Conservation (phyloP, 306 rosid genomes). For the Acacia confusa region DNA sequence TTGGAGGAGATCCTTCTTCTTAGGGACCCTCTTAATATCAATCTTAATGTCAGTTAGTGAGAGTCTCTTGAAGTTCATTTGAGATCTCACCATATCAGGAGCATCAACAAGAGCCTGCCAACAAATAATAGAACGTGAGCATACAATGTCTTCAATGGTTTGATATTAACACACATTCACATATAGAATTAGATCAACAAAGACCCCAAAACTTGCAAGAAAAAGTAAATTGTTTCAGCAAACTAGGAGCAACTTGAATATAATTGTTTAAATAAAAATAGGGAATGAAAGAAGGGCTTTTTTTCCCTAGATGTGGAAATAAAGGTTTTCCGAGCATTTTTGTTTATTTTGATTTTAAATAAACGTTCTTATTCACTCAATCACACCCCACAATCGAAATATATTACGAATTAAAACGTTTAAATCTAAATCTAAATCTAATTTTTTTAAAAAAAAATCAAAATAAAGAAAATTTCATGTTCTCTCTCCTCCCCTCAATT, state of each 20-base stretch:
- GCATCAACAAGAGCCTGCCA: constrained; percentile 83
- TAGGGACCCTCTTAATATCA: constrained; percentile 84
- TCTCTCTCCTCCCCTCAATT: too few relatives aligned
- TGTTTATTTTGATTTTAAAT: too few relatives aligned
- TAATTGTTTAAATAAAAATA: too few relatives aligned
- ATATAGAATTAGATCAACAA: not conserved
- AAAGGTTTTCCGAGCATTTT: too few relatives aligned
- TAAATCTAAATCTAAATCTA: too few relatives aligned
- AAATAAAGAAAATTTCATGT: too few relatives aligned
- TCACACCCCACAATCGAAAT: too few relatives aligned
- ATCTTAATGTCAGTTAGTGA: constrained; percentile 79
- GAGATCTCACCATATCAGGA: constrained; percentile 78
- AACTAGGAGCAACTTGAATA: not conserved
- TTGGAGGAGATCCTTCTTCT: constrained; percentile 79
- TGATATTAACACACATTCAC: not conserved
- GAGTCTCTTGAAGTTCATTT: constrained; percentile 79
- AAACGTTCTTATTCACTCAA: too few relatives aligned
- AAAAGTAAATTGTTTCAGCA: not conserved
- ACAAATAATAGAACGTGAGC: not conserved
- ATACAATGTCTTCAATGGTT: not conserved
- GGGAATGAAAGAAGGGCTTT: too few relatives aligned
- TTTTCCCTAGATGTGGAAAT: too few relatives aligned
- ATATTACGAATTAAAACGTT: too few relatives aligned
- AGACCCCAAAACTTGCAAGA: not conserved
- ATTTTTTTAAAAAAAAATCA: too few relatives aligned